Evolutionary conservation across 805 yeast genomes (phyloP).

Genomic region (Pichia cephalocereana): DNA sequence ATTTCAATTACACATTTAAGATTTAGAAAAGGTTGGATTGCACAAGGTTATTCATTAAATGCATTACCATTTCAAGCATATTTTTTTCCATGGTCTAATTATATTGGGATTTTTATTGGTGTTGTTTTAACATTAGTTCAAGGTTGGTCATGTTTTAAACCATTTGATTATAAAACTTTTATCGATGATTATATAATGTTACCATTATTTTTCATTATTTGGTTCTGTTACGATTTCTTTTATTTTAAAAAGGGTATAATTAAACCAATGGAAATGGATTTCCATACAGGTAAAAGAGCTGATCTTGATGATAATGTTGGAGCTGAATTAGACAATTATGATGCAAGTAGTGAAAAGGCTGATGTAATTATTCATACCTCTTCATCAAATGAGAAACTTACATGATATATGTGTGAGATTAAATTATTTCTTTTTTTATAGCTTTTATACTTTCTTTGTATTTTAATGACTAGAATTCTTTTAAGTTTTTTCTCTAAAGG

Average conservation of each 20-base stretch:
- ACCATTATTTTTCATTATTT: constrained; percentile 44
- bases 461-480: too few species aligned
- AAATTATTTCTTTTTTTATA: too few species aligned
- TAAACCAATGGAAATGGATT: constrained; percentile 36
- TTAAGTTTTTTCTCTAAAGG: too few species aligned
- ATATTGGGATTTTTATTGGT: constrained; percentile 40
- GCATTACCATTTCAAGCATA: constrained; percentile 47
- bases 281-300: constrained; percentile 42
- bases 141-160: constrained; percentile 57
- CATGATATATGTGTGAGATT: too few species aligned
- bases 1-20: constrained; percentile 48
- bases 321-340: constrained; percentile 6
- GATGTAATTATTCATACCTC: not conserved
- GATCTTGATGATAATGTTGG: constrained; percentile 19
- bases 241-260: constrained; percentile 23
- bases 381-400: not conserved
- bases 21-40: constrained; percentile 40
- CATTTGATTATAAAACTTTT: constrained; percentile 46
- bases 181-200: constrained; percentile 56
- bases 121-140: constrained; percentile 49
- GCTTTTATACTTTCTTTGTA: too few species aligned
- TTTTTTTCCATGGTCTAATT: constrained; percentile 43
- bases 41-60: constrained; percentile 31
- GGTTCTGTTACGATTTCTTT: constrained; percentile 16
- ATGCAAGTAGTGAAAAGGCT: not conserved